Conservation (phyloP, 768 basidiomycete genomes). For the Crepidotus variabilis region DNA sequence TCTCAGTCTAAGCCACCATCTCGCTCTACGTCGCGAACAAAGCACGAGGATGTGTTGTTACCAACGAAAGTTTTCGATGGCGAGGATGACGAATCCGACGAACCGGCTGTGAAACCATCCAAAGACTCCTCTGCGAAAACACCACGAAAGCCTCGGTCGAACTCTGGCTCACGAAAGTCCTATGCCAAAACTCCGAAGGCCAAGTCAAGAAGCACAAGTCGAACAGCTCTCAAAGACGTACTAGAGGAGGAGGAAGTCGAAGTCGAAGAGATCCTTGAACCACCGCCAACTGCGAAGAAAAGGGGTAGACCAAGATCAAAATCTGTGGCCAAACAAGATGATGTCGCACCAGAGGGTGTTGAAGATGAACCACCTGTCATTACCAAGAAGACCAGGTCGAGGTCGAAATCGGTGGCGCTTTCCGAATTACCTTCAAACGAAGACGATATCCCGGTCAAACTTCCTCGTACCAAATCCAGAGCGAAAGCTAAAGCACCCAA, state of each 20-base stretch:
- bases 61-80: slow-evolving; percentile 40
- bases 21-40: slow-evolving; percentile 25
- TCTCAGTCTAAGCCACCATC: slow-evolving; percentile 27
- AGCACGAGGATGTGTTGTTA: slow-evolving; percentile 30
- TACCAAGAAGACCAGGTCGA: slow-evolving; percentile 11
- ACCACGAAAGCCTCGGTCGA: slow-evolving; percentile 19
- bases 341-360: slow-evolving; percentile 8
- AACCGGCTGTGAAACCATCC: slow-evolving; percentile 11
- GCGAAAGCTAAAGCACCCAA: slow-evolving; percentile 15
- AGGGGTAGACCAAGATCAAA: slow-evolving; percentile 23
- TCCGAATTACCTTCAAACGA: slow-evolving; percentile 7
- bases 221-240: slow-evolving; percentile 21
- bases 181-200: slow-evolving; percentile 17
- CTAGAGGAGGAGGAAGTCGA: slow-evolving; percentile 22
- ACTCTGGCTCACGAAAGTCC: slow-evolving; percentile 15
- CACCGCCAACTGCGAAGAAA: slow-evolving; percentile 9
- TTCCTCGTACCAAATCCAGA: slow-evolving; percentile 10
- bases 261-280: slow-evolving; percentile 4
- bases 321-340: slow-evolving; percentile 13
- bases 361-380: slow-evolving; percentile 1
- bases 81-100: slow-evolving; percentile 25
- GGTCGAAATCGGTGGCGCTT: slow-evolving; percentile 9
- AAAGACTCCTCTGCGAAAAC: slow-evolving; percentile 15
- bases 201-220: slow-evolving; percentile 18
- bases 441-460: not conserved